Base-by-base conservation (phyloP, 176 grass and related monocot genomes). In the Lolium multiflorum region DNA sequence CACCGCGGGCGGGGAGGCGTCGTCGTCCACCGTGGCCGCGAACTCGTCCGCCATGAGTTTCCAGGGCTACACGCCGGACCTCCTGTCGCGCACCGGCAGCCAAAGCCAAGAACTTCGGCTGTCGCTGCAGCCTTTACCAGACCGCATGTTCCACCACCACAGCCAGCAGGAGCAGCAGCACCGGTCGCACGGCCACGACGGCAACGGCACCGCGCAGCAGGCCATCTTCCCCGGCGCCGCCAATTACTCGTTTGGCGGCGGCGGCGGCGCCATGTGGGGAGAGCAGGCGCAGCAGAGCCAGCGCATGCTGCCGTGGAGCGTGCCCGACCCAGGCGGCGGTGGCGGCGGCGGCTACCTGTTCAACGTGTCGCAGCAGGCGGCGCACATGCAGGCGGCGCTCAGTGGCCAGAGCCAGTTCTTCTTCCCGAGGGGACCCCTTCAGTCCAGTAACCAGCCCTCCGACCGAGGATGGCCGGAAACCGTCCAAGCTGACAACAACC, bases 361-460 rank as follows among this genome's bases (percentile, higher is more conserved):
- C 82, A 90, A 86, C 85, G 84, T 89, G 88, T 89, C 93, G 48
- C 89, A 85, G 87, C 96, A 91, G 83, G 86, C 89, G 18, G 82
- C 74, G 75, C 81, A 91, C 84, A 92, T 91, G 95, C 92, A 94
- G 72, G 77, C 91, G 46, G 89, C 92, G 75, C 76, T 93, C 12
- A 84, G 86, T 57, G 88, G 83, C 61, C 91, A 90, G 46, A 83
- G 78, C 91, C 96, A 92, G 88, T 87, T 95, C 88, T 98, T 92
- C 64, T 84, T 92, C 87, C 93, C 91, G 93, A 95, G 93, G 96
- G 96, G 90, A 91, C 89, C 96, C 96, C 96, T 98, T 98, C 96
- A 98, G 96, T 98, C 96, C 96, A 98, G 93, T 98, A 95, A 94
- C 91, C 89, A 92, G 89, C 91, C 93, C 86, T 91, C 89, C 86